phyloP scores from a whole-genome alignment of 495 filamentous ascomycete species.

The Lindgomyces ingoldianus region DNA sequence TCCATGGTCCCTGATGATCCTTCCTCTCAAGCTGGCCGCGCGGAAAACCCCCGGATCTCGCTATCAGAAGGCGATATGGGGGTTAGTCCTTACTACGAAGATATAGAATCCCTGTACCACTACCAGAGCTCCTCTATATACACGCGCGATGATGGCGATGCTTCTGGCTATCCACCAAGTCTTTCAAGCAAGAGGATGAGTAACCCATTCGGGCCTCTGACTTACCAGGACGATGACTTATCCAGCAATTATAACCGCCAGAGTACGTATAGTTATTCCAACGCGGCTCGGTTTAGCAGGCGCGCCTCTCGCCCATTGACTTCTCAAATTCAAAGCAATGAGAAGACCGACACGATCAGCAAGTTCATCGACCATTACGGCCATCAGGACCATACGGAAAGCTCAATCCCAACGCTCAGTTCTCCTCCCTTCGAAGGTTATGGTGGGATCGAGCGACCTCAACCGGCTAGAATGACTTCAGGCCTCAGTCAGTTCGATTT shows the following conservation, averaged over 20 bases:
- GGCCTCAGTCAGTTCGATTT: conserved; percentile 37
- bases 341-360: conserved; percentile 35
- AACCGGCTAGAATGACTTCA: background rate
- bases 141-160: conserved; percentile 17
- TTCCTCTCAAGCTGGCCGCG: conserved; percentile 12
- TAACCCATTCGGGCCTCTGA: conserved; percentile 10
- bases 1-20: conserved; percentile 20
- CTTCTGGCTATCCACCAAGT: conserved; percentile 14
- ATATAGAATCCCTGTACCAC: conserved; percentile 22
- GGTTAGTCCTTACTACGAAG: conserved; percentile 20
- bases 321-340: background rate
- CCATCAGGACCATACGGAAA: background rate
- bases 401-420: background rate
- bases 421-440: background rate
- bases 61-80: conserved; percentile 12
- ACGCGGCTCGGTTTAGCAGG: conserved; percentile 8
- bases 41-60: conserved; percentile 2
- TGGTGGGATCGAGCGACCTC: background rate
- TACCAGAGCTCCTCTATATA: conserved; percentile 24
- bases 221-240: background rate
- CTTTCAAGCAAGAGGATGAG: conserved; percentile 11
- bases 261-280: conserved; percentile 3
- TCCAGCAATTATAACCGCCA: conserved; percentile 6
- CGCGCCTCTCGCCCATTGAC: conserved; percentile 9
- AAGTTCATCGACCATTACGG: conserved; percentile 36